These are phyloP conservation scores for Yamadazyma dushanensis DNA, from an alignment of 1,139 yeast genomes.

Conservation along the genomic window DNA sequence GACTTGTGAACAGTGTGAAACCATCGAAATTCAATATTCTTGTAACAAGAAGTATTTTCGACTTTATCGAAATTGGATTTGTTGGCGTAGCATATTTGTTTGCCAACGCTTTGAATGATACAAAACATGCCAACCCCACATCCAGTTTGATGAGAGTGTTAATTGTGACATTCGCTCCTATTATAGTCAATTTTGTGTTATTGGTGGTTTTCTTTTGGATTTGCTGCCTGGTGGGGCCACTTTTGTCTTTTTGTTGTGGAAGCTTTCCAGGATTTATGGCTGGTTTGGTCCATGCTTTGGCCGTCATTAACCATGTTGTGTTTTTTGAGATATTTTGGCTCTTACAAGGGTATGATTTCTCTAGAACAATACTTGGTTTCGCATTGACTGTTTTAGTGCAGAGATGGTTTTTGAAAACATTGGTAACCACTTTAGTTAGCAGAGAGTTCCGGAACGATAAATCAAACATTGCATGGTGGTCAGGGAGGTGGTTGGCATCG, in stretches of 20 bases:
- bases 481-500: slow-evolving; percentile 61
- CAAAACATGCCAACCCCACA: slow-evolving; percentile 26
- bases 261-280: slow-evolving; percentile 48
- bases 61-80: slow-evolving; percentile 25
- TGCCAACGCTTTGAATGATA: slow-evolving; percentile 45
- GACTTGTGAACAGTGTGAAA: slow-evolving; percentile 31
- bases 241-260: slow-evolving; percentile 32
- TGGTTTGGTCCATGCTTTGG: slow-evolving; percentile 41
- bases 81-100: slow-evolving; percentile 44
- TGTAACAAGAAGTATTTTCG: slow-evolving; percentile 30
- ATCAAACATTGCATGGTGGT: slow-evolving; percentile 65
- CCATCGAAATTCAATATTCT: slow-evolving; percentile 42
- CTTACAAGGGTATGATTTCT: slow-evolving; percentile 53
- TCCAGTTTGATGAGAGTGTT: slow-evolving; percentile 40
- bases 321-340: slow-evolving; percentile 53
- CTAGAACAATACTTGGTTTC: slow-evolving; percentile 50
- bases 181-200: slow-evolving; percentile 41
- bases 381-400: slow-evolving; percentile 44
- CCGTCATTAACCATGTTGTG: slow-evolving; percentile 41
- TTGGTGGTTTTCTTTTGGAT: slow-evolving; percentile 39
- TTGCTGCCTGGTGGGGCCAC: slow-evolving; percentile 50
- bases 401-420: slow-evolving; percentile 39
- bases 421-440: slow-evolving; percentile 41
- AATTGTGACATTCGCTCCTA: slow-evolving; percentile 47
- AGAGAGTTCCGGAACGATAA: slow-evolving; percentile 53